Evolutionary conservation across 1,284 basidiomycete genomes (phyloP).

Genomic region (Agaricales sp.): DNA sequence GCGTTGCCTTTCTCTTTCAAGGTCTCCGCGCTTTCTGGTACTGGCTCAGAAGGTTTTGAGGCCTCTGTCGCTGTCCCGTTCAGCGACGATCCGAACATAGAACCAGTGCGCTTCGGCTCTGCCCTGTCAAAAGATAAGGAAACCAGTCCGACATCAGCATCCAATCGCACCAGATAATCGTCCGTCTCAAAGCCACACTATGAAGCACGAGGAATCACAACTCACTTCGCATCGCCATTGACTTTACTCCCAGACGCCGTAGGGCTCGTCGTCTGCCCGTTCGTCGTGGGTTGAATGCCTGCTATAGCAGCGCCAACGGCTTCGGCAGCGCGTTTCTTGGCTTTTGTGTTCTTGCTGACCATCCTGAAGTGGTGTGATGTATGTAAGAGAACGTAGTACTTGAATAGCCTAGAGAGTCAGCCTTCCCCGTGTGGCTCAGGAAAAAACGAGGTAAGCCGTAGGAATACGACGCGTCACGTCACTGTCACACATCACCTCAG

Average conservation of each 20-base stretch:
- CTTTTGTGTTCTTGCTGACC: slow-evolving; percentile 27
- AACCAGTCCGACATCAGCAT: background rate
- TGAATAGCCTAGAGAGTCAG: no score
- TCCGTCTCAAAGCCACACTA: background rate
- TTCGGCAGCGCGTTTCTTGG: slow-evolving; percentile 20
- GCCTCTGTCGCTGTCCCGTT: slow-evolving; percentile 14
- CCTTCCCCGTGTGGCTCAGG: no score
- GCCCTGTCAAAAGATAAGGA: background rate
- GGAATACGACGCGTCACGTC: no score
- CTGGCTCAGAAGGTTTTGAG: slow-evolving; percentile 18
- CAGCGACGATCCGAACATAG: background rate
- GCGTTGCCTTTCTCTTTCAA: slow-evolving; percentile 67
- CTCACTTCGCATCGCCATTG: background rate
- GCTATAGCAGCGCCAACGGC: slow-evolving; percentile 13
- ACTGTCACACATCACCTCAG: no score
- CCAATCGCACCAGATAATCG: background rate
- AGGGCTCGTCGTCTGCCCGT: slow-evolving; percentile 9
- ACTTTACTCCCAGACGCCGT: background rate
- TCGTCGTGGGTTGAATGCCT: slow-evolving; percentile 9
- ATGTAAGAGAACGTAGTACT: background rate
- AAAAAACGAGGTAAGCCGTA: no score
- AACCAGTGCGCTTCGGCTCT: slow-evolving; percentile 7
- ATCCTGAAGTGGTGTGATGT: slow-evolving; percentile 13
- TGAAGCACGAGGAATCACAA: background rate
- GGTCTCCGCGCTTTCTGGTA: slow-evolving; percentile 38